These are phyloP conservation scores for Puccinia horiana DNA, from an alignment of 1,284 basidiomycete genomes.

Conservation along the genomic window DNA sequence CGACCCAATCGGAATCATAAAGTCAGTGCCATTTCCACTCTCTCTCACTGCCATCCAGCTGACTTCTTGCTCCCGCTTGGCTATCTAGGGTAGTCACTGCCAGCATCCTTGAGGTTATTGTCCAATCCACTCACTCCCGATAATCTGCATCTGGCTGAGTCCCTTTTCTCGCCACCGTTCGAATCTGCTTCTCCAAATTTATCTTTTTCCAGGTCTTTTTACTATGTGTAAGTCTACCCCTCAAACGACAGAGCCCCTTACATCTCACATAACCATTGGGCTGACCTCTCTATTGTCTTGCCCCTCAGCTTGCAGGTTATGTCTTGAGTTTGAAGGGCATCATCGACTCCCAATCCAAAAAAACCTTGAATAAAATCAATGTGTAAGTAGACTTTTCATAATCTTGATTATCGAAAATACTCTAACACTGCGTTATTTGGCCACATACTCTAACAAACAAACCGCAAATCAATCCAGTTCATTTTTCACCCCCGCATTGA, in stretches of 20 bases:
- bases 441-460: slow-evolving; percentile 54
- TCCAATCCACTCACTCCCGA: not conserved
- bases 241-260: not conserved
- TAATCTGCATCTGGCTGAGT: not conserved
- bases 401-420: not conserved
- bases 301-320: slow-evolving; percentile 57
- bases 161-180: too few relatives aligned
- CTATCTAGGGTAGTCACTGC: slow-evolving; percentile 17
- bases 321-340: slow-evolving; percentile 59
- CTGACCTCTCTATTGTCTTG: not conserved
- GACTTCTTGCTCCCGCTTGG: not conserved
- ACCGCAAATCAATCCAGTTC: slow-evolving; percentile 53
- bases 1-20: slow-evolving; percentile 9
- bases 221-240: slow-evolving; percentile 32
- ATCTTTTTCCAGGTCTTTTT: slow-evolving; percentile 36
- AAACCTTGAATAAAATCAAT: slow-evolving; percentile 49
- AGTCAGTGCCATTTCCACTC: not conserved
- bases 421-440: slow-evolving; percentile 50
- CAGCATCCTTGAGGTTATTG: slow-evolving; percentile 37
- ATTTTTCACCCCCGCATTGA: slow-evolving; percentile 58
- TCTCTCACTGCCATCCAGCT: not conserved
- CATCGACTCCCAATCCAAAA: slow-evolving; percentile 60
- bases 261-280: not conserved
- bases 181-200: not conserved
- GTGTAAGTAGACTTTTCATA: slow-evolving; percentile 9